Conservation (phyloP, 148 eudicot species). For the Rhododendron ferrugineum region DNA sequence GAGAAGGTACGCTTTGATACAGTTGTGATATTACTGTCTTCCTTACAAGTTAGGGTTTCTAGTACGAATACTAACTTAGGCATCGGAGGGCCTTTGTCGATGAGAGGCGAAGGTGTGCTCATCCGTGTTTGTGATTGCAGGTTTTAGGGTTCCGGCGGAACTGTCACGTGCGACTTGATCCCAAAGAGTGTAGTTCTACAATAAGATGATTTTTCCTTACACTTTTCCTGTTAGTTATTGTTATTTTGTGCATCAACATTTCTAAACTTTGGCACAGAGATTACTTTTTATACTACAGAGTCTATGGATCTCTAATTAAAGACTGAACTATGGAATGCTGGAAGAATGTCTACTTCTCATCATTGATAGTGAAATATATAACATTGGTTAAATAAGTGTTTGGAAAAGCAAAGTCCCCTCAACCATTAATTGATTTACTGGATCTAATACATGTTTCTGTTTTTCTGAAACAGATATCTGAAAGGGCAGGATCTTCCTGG, state of each 20-base stretch:
- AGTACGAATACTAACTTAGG: too few species aligned
- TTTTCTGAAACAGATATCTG: constrained; percentile 24
- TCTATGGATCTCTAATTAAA: neutral
- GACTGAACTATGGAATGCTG: neutral
- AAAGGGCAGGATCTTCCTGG: constrained; percentile 42
- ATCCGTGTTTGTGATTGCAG: too few species aligned
- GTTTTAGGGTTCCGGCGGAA: too few species aligned
- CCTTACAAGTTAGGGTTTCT: too few species aligned
- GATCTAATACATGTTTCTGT: neutral
- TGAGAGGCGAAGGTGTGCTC: too few species aligned
- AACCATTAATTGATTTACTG: neutral
- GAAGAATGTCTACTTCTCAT: neutral
- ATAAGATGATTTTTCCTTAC: too few species aligned
- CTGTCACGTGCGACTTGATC: too few species aligned
- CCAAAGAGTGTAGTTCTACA: too few species aligned
- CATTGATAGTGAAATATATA: neutral
- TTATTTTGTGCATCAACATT: neutral
- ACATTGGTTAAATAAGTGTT: neutral
- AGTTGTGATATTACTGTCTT: too few species aligned
- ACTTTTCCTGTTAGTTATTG: neutral
- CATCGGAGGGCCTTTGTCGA: too few species aligned
- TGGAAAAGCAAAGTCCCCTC: neutral
- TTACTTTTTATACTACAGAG: neutral
- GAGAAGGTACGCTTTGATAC: too few species aligned
- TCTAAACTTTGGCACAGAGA: neutral